Evolutionary conservation across 352 stramenopile genomes (phyloP).

Genomic region (Phytopythium kandeliae): DNA sequence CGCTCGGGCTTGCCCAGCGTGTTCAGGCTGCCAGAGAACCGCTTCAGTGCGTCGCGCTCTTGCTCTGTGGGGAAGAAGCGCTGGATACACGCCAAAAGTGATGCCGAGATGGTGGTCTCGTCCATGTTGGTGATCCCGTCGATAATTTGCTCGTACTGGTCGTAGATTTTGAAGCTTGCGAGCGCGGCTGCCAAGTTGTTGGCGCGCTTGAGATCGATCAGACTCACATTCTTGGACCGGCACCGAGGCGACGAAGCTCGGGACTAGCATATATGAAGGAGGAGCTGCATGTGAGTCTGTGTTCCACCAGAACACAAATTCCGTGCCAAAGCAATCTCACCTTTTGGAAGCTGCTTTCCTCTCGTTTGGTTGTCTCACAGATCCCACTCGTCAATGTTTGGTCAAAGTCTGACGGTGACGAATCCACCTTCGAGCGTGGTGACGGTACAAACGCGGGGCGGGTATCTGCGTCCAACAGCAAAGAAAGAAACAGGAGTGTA

Average conservation of each 20-base stretch:
- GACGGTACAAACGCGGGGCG: constrained; percentile 48
- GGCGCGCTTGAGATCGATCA: constrained; percentile 73
- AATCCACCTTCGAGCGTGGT: constrained; percentile 30
- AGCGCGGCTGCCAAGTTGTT: constrained; percentile 76
- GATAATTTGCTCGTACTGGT: constrained; percentile 59
- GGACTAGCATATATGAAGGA: constrained; percentile 20
- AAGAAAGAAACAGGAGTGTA: not conserved
- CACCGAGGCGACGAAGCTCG: constrained; percentile 62
- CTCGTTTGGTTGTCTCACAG: not conserved
- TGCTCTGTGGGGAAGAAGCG: constrained; percentile 72
- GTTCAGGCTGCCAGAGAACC: constrained; percentile 34
- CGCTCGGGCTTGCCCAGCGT: constrained; percentile 64
- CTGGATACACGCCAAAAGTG: constrained; percentile 64
- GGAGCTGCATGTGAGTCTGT: too few species aligned
- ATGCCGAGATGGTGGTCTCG: constrained; percentile 44
- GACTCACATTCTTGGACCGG: constrained; percentile 66
- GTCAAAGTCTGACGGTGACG: constrained; percentile 14
- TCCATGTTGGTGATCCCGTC: constrained; percentile 56
- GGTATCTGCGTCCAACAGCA: constrained; percentile 19
- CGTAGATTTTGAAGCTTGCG: constrained; percentile 72
- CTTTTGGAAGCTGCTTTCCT: constrained; percentile 48
- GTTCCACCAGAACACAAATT: not conserved
- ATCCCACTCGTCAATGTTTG: constrained; percentile 13
- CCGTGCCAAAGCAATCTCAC: constrained; percentile 11
- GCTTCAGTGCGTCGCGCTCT: constrained; percentile 37